These are phyloP conservation scores for Trichoderma pleuroti DNA, from an alignment of 2,329 filamentous ascomycete species.

Conservation along the genomic window DNA sequence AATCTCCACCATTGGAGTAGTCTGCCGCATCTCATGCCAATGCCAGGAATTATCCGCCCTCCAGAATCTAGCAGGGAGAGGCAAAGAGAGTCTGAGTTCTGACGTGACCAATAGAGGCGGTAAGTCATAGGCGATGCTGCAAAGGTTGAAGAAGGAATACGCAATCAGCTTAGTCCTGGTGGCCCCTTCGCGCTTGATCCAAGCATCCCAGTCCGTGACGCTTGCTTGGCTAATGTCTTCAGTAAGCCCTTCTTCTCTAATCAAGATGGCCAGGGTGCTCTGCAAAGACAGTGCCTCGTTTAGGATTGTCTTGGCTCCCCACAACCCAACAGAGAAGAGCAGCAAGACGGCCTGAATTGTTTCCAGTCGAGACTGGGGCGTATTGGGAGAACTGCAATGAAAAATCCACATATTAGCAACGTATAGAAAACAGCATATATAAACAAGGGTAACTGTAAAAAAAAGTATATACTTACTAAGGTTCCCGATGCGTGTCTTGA, in stretches of 20 bases:
- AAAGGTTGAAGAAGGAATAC: constrained; percentile 61
- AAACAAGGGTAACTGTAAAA: not conserved
- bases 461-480: constrained; percentile 47
- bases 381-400: constrained; percentile 51
- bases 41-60: constrained; percentile 55
- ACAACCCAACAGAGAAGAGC: constrained; percentile 58
- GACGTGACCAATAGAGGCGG: constrained; percentile 56
- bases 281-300: constrained; percentile 59
- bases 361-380: constrained; percentile 57
- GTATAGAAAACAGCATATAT: not conserved
- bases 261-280: constrained; percentile 54
- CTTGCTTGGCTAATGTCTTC: constrained; percentile 46
- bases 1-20: constrained; percentile 49
- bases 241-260: constrained; percentile 55
- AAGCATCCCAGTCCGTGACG: constrained; percentile 54
- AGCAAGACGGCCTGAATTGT: constrained; percentile 63
- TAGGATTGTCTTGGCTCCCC: constrained; percentile 58
- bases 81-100: constrained; percentile 54
- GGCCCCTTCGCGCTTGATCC: constrained; percentile 55
- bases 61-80: constrained; percentile 55
- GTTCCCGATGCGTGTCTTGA: constrained; percentile 57
- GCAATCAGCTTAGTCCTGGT: constrained; percentile 58
- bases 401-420: not conserved
- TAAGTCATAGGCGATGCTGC: constrained; percentile 60
- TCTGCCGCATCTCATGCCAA: constrained; percentile 56